Base-by-base conservation (phyloP, 1,284 basidiomycete species). In the Cryptococcus neoformans region DNA sequence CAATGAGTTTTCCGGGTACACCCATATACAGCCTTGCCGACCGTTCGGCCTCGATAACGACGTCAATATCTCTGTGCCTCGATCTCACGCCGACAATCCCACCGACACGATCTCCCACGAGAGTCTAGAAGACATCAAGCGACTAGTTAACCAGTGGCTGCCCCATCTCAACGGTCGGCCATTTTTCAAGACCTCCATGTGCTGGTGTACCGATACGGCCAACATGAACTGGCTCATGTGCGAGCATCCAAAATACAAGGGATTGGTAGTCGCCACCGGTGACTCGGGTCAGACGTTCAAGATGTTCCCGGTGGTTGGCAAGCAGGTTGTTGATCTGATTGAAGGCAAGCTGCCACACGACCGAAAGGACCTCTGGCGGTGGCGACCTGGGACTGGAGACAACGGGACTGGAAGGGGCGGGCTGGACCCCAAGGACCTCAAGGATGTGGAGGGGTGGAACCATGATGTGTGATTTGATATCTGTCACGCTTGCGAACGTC, bases 241-340 rank as follows among this genome's bases (percentile, higher is more conserved):
- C 45, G 67, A 73, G 51, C 62, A 75, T 50, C 72, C 73, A 5
- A 56, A 56, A 34, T 70, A 62, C 56, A 58, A 64, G n/a, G 59
- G 61, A 11, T 55, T 75, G 10, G 65, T 64, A 21, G 49, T 75
- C 11, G 70, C 70, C 1, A 68, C 70, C n/a, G 72, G 73, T 2
- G 70, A 75, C 49, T 57, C 56, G 36, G 58, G 67, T 6, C 69
- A 71, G 45, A 63, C 68, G 0, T 75, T 75, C 60, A 68, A 74
- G 59, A 77, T 77, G 54, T 62, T 81, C 0, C 80, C 80, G 1
- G 67, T 68, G n/a, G 68, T 80, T 7, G 80, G 79, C 3, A 59
- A 63, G 2, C 58, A 80, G n/a, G 69, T 80, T 4, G 69, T 62
- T 3, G 72, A 76, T 41, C 55, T 74, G 2, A 62, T 79, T 2